A percentile compares a stretch with the other conserved stretches of the same genome.
phyloP scores from a whole-genome alignment of 1,139 yeast genomes.

The Chernovozyma sophiae-reginae region DNA sequence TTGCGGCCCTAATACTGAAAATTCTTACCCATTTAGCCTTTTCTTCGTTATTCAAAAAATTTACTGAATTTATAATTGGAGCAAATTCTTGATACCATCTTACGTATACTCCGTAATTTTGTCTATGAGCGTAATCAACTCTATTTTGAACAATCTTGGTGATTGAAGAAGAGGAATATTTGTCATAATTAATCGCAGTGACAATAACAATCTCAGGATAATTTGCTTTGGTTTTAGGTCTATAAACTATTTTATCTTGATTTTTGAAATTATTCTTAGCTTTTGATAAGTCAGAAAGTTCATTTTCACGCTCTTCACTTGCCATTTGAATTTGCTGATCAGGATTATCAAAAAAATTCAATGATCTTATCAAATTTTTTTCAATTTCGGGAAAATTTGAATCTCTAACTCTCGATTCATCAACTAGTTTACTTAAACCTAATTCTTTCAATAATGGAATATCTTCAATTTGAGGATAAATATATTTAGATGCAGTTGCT shows the following conservation, averaged over 20 bases:
- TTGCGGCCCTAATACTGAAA: slow-evolving; percentile 67
- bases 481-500: slow-evolving; percentile 47
- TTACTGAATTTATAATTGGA: slow-evolving; percentile 48
- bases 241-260: slow-evolving; percentile 60
- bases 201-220: slow-evolving; percentile 74
- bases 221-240: slow-evolving; percentile 32
- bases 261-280: slow-evolving; percentile 59
- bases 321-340: slow-evolving; percentile 31
- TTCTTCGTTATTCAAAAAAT: slow-evolving; percentile 31
- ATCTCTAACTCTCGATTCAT: slow-evolving; percentile 36
- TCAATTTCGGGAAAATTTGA: slow-evolving; percentile 36
- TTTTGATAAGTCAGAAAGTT: slow-evolving; percentile 31
- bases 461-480: slow-evolving; percentile 68
- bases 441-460: slow-evolving; percentile 55
- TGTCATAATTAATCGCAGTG: slow-evolving; percentile 75
- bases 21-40: slow-evolving; percentile 57
- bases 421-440: slow-evolving; percentile 48
- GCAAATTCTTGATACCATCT: slow-evolving; percentile 81
- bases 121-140: slow-evolving; percentile 72
- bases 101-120: slow-evolving; percentile 72
- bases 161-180: slow-evolving; percentile 56
- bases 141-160: slow-evolving; percentile 73
- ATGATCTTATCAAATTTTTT: slow-evolving; percentile 26
- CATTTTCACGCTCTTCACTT: slow-evolving; percentile 39
- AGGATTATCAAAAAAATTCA: slow-evolving; percentile 46